Evolutionary conservation across 164 flowering plant genomes (phyloP).

Genomic region (Berberis vulgaris): DNA sequence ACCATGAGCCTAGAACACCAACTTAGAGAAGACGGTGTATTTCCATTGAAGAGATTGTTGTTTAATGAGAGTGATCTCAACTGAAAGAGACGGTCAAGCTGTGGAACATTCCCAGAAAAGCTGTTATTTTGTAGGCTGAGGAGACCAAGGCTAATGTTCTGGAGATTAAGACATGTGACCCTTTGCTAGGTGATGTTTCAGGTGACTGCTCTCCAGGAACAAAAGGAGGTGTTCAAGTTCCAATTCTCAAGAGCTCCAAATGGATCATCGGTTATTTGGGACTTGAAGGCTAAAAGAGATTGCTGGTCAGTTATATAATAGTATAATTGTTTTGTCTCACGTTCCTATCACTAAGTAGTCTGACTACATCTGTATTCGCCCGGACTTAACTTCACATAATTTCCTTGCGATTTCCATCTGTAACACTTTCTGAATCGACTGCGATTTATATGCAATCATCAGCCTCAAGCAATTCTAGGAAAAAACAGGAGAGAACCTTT

Average conservation of each 20-base stretch:
- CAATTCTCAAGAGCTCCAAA: constrained; percentile 11
- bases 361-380: too few species aligned
- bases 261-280: constrained; percentile 11
- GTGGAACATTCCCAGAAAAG: constrained; percentile 6
- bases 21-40: constrained; percentile 11
- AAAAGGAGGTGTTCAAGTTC: constrained; percentile 16
- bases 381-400: too few species aligned
- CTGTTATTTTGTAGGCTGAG: constrained; percentile 12
- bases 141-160: not conserved
- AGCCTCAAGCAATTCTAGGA: too few species aligned
- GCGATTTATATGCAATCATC: too few species aligned
- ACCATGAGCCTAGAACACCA: constrained; percentile 1
- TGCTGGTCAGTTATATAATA: constrained; percentile 8
- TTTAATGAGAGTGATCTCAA: constrained; percentile 3
- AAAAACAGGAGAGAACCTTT: too few species aligned
- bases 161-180: constrained; percentile 14
- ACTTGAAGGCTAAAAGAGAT: constrained; percentile 14
- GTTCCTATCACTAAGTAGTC: too few species aligned
- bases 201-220: constrained; percentile 17
- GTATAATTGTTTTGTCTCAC: not conserved
- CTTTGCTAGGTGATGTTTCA: constrained; percentile 11
- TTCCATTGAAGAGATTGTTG: constrained; percentile 10
- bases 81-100: constrained; percentile 9
- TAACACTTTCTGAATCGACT: too few species aligned
- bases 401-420: too few species aligned